Percentiles rank a stretch among this genome's conserved stretches.
phyloP scores from a whole-genome alignment of 345 rosid species.

The Carallia brachiata region DNA sequence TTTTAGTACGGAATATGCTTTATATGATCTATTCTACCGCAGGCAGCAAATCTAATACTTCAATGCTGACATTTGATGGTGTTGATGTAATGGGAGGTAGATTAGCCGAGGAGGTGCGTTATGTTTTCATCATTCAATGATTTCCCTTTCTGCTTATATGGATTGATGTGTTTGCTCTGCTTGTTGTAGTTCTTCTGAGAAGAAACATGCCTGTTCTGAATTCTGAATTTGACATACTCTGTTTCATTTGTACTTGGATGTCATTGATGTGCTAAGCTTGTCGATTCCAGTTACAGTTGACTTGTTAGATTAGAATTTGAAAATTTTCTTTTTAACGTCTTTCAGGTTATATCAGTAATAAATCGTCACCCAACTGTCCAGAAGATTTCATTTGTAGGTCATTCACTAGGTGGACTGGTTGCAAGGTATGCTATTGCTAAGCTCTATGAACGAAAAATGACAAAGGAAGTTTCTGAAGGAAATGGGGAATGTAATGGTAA shows the following conservation, averaged over 20 bases:
- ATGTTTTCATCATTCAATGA: not conserved
- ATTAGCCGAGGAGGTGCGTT: constrained; percentile 75
- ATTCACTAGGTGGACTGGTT: constrained; percentile 85
- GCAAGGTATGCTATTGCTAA: constrained; percentile 82
- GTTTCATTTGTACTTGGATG: constrained; percentile 1
- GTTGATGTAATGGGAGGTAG: constrained; percentile 89
- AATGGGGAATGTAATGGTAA: constrained; percentile 34
- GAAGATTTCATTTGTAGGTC: constrained; percentile 80
- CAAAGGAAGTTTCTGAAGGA: constrained; percentile 30
- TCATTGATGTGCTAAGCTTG: not conserved
- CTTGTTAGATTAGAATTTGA: not conserved
- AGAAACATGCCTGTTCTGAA: not conserved
- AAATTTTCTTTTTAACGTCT: constrained; percentile 6
- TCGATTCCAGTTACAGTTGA: constrained; percentile 9
- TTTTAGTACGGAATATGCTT: not conserved
- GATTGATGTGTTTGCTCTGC: not conserved
- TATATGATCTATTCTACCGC: constrained; percentile 26
- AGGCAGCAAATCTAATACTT: constrained; percentile 69
- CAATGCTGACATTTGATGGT: constrained; percentile 67
- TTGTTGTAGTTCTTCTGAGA: not conserved
- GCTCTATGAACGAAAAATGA: constrained; percentile 49
- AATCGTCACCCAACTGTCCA: constrained; percentile 44
- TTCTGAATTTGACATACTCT: not conserved
- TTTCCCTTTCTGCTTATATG: not conserved
- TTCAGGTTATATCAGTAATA: constrained; percentile 69